Conservation (phyloP, 1,139 yeast species). For the Lodderomyces pseudojiufengensis region DNA sequence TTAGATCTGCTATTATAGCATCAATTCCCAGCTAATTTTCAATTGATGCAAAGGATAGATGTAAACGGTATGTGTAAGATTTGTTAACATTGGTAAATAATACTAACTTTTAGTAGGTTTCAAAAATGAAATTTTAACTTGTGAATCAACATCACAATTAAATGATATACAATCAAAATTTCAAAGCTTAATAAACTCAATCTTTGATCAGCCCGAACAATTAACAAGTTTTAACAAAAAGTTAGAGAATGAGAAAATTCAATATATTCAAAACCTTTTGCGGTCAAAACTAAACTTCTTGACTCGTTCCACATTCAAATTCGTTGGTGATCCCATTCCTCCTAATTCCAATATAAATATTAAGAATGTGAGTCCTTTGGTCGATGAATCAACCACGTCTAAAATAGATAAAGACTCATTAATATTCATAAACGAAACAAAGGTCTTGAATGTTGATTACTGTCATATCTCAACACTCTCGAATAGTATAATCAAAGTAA, state of each 20-base stretch:
- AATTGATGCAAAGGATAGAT: too few species aligned
- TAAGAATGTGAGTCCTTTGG: too few species aligned
- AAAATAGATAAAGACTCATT: too few species aligned
- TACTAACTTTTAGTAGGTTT: neutral
- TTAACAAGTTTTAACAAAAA: constrained; percentile 5
- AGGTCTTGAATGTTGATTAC: neutral
- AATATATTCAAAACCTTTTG: constrained; percentile 5
- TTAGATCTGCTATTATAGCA: too few species aligned
- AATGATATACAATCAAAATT: constrained; percentile 1
- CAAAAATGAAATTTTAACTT: constrained; percentile 2
- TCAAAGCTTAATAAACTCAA: neutral
- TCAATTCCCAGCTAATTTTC: too few species aligned
- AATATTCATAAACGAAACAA: too few species aligned
- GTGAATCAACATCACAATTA: constrained; percentile 2
- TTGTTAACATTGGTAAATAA: too few species aligned
- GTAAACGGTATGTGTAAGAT: too few species aligned
- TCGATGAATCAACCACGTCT: too few species aligned
- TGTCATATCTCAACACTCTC: neutral
- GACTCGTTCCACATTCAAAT: constrained; percentile 5
- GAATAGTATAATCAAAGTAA: neutral
- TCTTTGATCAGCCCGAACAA: neutral
- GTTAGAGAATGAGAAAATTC: constrained; percentile 6
- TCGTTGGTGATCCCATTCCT: constrained; percentile 10
- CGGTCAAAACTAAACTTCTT: constrained; percentile 9
- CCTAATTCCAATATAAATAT: constrained; percentile 1